Base-by-base conservation (phyloP, 495 filamentous ascomycete species). In the Cryomyces minteri region DNA sequence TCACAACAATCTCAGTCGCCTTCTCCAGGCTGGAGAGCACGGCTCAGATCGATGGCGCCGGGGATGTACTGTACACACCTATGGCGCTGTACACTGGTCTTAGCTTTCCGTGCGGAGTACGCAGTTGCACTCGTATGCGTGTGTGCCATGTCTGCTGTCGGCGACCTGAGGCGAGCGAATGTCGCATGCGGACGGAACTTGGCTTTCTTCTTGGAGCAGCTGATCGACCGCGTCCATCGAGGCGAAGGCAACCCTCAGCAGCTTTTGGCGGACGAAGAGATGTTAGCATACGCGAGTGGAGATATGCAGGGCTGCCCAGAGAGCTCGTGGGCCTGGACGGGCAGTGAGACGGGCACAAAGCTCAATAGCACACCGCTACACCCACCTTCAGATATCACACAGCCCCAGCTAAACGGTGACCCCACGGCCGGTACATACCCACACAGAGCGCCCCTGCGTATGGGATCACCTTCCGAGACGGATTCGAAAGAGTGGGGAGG, bases 241-340 rank as follows among this genome's bases (percentile, higher is more conserved):
- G 64, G 64, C 32, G 70, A 73, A 11, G 54, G 69, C 5, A 56
- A 54, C 4, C 50, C 58, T 14, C 59, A 68, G 32, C 56, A 71
- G 11, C 56, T 86, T 4, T 67, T 84, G n/a, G 62, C 70, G 14
- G 90, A 98, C 58, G 90, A 95, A 51, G 90, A 94, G 59, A 76
- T 98, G 58, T 65, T 96, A 32, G 83, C 78, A 1, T 93, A 94
- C 57, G 78, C 82, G 1, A 88, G 82, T 25, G 85, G 80, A 0
- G 90, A 98, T 60, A 72, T 94, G 61, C 90, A 96, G 59, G 84
- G 81, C n/a, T 73, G 71, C 38, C 66, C 67, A 5, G 83, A 90
- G 25, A 79, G 74, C 28, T 75, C 76, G 30, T 96, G 88, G 88
- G 72, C 88, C 11, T 98, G 90, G 90, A 65, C 76, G 38, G 84